phyloP scores from a whole-genome alignment of 192 early-diverging fungal genomes.

The Tieghemiomyces parasiticus region DNA sequence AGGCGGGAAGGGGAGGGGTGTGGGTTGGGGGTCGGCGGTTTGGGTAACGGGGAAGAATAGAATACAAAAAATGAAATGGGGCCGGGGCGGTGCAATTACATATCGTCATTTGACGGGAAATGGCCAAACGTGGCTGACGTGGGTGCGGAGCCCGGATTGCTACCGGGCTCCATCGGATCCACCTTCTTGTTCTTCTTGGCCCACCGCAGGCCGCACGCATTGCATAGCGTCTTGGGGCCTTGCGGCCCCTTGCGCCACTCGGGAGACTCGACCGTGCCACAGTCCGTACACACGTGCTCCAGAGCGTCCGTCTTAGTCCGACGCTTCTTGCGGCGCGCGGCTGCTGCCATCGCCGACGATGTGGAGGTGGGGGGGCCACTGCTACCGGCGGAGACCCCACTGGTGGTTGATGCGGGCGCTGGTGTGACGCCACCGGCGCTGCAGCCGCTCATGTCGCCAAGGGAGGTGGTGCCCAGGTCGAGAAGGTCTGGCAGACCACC shows the following conservation, averaged over 20 bases:
- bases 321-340: constrained; percentile 17
- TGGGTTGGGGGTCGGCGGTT: too few relatives aligned
- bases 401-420: too few relatives aligned
- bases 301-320: constrained; percentile 19
- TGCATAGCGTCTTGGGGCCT: constrained; percentile 44
- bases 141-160: too few relatives aligned
- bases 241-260: constrained; percentile 42
- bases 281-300: constrained; percentile 30
- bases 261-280: constrained; percentile 32
- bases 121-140: too few relatives aligned
- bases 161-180: too few relatives aligned
- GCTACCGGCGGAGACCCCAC: neutral
- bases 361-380: neutral
- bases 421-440: neutral
- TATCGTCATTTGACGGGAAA: too few relatives aligned
- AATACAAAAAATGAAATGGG: too few relatives aligned
- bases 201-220: constrained; percentile 45
- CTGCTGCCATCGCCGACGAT: neutral
- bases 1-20: too few relatives aligned
- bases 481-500: neutral
- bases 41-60: too few relatives aligned
- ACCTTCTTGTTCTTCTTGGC: constrained; percentile 23
- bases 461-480: neutral
- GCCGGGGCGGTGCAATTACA: too few relatives aligned
- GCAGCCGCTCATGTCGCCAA: neutral